phyloP scores from a whole-genome alignment of 495 filamentous ascomycete species.

The Talaromyces borbonicus region DNA sequence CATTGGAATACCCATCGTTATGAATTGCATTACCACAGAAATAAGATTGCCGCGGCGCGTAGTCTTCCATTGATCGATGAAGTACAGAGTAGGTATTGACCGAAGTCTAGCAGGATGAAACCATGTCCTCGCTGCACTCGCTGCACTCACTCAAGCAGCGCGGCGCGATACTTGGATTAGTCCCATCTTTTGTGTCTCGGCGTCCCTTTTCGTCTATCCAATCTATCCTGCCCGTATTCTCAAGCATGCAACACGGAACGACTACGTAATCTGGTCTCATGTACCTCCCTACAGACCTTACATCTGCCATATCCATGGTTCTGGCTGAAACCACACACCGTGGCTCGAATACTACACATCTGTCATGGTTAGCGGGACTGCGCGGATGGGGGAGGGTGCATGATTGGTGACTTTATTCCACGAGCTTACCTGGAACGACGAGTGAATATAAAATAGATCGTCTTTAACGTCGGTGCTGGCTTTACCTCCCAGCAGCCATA shows the following conservation, averaged over 20 bases:
- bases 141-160: constrained; percentile 25
- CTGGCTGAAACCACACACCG: neutral
- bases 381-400: constrained; percentile 34
- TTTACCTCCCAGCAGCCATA: constrained; percentile 51
- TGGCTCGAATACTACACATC: constrained; percentile 44
- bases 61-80: too few species aligned
- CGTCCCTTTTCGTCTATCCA: constrained; percentile 13
- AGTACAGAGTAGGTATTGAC: too few species aligned
- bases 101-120: too few species aligned
- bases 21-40: too few species aligned
- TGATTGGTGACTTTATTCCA: constrained; percentile 41
- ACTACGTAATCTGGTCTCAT: constrained; percentile 19
- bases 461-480: constrained; percentile 51
- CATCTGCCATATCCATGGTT: constrained; percentile 11
- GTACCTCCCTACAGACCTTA: constrained; percentile 24
- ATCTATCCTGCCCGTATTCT: constrained; percentile 25
- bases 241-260: constrained; percentile 18
- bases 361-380: constrained; percentile 32
- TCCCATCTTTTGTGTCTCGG: constrained; percentile 7
- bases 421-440: constrained; percentile 27
- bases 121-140: constrained; percentile 23
- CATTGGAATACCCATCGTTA: too few species aligned
- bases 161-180: constrained; percentile 6
- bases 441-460: constrained; percentile 45
- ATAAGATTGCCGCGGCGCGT: too few species aligned